phyloP scores from a whole-genome alignment of 345 rosid species.

The Iberis pinnata region DNA sequence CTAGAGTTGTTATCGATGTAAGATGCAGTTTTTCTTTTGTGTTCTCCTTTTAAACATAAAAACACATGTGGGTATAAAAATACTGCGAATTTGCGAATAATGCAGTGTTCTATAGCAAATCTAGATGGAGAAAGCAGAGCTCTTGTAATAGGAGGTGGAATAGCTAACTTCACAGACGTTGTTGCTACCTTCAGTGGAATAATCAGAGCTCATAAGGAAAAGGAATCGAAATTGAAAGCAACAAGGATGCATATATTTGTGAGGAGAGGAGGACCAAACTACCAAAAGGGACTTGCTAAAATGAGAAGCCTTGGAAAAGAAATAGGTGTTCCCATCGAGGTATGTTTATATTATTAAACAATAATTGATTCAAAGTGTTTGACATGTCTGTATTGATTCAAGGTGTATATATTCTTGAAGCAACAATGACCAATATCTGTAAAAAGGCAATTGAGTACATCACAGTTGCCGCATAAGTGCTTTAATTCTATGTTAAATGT shows the following conservation, averaged over 20 bases:
- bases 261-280: conserved; percentile 91
- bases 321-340: conserved; percentile 84
- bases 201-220: conserved; percentile 83
- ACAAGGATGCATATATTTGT: conserved; percentile 32
- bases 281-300: conserved; percentile 86
- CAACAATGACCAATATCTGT: conserved; percentile 96
- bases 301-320: conserved; percentile 85
- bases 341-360: no score
- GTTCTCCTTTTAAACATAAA: conserved; percentile 6
- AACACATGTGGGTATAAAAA: no score
- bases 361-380: no score
- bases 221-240: conserved; percentile 40
- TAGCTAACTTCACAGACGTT: conserved; percentile 96
- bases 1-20: conserved; percentile 94
- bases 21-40: no score
- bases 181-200: conserved; percentile 95
- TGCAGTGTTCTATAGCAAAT: conserved; percentile 85
- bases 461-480: conserved; percentile 59
- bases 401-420: conserved; percentile 96
- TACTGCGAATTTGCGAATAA: no score
- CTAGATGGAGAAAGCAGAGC: conserved; percentile 88
- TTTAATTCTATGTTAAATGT: no score
- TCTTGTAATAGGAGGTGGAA: conserved; percentile 94
- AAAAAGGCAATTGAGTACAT: conserved; percentile 84
- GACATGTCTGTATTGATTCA: conserved; percentile 7